Base-by-base conservation (phyloP, 2,329 filamentous ascomycete species). In the Aspergillus calidoustus region DNA sequence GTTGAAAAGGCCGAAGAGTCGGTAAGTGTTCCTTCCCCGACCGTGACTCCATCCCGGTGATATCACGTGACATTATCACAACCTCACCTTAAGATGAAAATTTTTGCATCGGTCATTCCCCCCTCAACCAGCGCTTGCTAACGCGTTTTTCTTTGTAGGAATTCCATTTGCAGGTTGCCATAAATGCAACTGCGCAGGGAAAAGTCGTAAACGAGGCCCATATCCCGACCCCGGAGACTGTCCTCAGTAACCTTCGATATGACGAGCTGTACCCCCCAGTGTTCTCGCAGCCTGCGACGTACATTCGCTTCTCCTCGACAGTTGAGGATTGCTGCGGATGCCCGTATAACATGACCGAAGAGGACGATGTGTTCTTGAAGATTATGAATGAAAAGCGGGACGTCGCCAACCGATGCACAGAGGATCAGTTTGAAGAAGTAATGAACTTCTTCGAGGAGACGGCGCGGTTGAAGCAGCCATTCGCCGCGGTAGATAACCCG, bases 1-100 rank as follows among this genome's bases (percentile, higher is more conserved):
- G 95, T 99, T 72, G 95, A 99, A 80, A 93, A 96, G 77, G 91
- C 89, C 68, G 95, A 99, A 81, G 93, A 98, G 87, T 94, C 94
- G 82, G 95, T 97, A 81, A 88, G 93, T 91, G 66, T 72, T 70
- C 68, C 50, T 69, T 74, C 69, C 71, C 69, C 68, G 63, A 62
- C 68, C 69, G 66, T 66, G 67, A 69, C 70, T 70, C 68, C 67
- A 74, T 71, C 73, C 74, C 72, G 76, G 69, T 54, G 49, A 23
- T 54, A 68, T 79, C 77, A 79, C 77, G 76, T 79, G 77, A 78
- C 64, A 67, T 46, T 43, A 72, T 73, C 68, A 47, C 70, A 54
- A 68, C 62, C 59, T 65, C 68, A 68, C 62, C 70, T 60, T 66
- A 68, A 68, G 64, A 68, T 69, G 69, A 74, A 74, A 74, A 71